Base-by-base conservation (phyloP, 1,284 basidiomycete species). In the Leccinum pachyderme region DNA sequence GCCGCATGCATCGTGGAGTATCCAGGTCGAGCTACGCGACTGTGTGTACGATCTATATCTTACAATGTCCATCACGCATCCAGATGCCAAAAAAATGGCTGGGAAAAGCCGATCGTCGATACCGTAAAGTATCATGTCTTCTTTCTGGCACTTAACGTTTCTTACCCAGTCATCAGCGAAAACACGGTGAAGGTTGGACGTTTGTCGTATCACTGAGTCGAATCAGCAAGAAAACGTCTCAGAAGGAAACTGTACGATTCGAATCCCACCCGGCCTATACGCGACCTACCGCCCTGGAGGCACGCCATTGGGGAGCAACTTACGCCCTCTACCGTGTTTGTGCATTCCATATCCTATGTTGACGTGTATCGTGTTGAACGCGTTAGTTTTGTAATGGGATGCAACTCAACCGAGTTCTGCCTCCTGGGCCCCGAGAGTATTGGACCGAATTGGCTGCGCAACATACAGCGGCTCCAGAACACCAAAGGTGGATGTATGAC, bases 271-370 rank as follows among this genome's bases (percentile, higher is more conserved):
- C 86, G 7, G 80, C 85, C 12, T 80, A 88, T 63, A 69, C 80
- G 44, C 77, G 83, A 52, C 78, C 81, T 5, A 84, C 83, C 18
- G 79, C 83, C 3, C 68, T 87, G 28, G 87, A 94, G 72, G 91
- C 92, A 18, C 86, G 84, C 49, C 93, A 95, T 66, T 94, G 87
- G 83, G 91, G 88, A 24, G 92, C 93, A 25, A 90, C 90, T 3
- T 94, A 93, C 64, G 91, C 91, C 28, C 72, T 95, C 53, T 91
- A 93, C 72, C 83, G 93, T 59, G 90, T 93, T 69, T 72, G 89
- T 84, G 48, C 37, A 28, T 48, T 50, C 29, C 18, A 53, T 51
- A 49, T 50, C 28, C 39, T 25, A 46, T 22, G 11, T 37, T 12
- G 13, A 9, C 33, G 4, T 44, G 45, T 49, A 32, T 59, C 53